These are phyloP conservation scores for Aaosphaeria pasadenensis DNA, from an alignment of 2,329 filamentous ascomycete species.

Conservation along the genomic window DNA sequence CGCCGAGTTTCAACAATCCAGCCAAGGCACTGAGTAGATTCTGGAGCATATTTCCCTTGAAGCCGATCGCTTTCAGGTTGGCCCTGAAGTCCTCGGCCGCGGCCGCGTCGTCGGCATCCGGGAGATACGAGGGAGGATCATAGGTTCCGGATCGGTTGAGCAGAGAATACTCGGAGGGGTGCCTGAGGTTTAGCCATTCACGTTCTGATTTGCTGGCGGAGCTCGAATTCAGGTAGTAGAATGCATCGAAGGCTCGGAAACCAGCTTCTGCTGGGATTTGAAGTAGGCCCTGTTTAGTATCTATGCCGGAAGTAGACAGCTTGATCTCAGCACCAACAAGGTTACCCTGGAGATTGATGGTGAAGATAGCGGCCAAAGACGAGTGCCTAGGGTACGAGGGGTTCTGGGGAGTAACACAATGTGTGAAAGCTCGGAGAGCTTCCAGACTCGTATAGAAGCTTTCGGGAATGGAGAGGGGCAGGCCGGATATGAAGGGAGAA, in stretches of 20 bases:
- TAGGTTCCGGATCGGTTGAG: constrained; percentile 84
- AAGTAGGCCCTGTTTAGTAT: constrained; percentile 76
- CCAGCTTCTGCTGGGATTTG: constrained; percentile 76
- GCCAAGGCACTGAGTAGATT: constrained; percentile 83
- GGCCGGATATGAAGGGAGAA: constrained; percentile 72
- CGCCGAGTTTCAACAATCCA: constrained; percentile 85
- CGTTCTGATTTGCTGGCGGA: constrained; percentile 84
- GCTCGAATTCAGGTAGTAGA: constrained; percentile 94
- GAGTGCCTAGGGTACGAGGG: constrained; percentile 79
- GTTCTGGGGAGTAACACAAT: constrained; percentile 84
- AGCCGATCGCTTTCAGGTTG: constrained; percentile 85
- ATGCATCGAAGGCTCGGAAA: constrained; percentile 92
- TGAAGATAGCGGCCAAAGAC: constrained; percentile 76
- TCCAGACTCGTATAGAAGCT: constrained; percentile 75
- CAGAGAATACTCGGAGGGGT: constrained; percentile 72
- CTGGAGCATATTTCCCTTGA: constrained; percentile 80
- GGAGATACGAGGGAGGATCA: constrained; percentile 79
- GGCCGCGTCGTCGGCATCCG: constrained; percentile 87
- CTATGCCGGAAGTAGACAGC: constrained; percentile 82
- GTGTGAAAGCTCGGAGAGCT: constrained; percentile 80
- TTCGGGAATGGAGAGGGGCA: constrained; percentile 76
- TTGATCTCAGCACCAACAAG: constrained; percentile 73
- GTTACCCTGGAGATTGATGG: constrained; percentile 75
- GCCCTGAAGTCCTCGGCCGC: constrained; percentile 89
- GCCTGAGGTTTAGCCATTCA: constrained; percentile 80